These are phyloP conservation scores for Huntiella decipiens DNA, from an alignment of 2,329 filamentous ascomycete species.

Conservation along the genomic window DNA sequence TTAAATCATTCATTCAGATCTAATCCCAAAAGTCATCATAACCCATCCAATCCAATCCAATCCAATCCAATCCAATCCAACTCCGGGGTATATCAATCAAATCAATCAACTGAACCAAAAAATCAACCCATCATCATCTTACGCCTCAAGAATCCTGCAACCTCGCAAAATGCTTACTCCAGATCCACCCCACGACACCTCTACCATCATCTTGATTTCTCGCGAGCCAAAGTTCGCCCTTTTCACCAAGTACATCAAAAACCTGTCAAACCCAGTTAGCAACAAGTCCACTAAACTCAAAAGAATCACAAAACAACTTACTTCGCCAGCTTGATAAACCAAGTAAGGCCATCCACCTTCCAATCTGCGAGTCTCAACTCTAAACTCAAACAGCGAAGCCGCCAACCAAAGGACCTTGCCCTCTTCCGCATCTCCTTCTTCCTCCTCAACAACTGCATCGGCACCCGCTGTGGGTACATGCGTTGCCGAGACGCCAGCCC, in stretches of 20 bases:
- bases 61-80: not conserved
- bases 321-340: conserved; percentile 85
- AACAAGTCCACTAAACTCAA: not conserved
- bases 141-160: conserved; percentile 29
- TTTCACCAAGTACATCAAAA: conserved; percentile 85
- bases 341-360: conserved; percentile 93
- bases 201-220: conserved; percentile 84
- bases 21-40: no score
- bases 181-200: conserved; percentile 83
- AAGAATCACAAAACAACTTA: conserved; percentile 22
- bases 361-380: conserved; percentile 77
- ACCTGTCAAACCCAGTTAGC: conserved; percentile 29
- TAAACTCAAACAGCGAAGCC: conserved; percentile 90
- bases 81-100: conserved; percentile 4
- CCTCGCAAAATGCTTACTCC: conserved; percentile 91
- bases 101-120: conserved; percentile 3
- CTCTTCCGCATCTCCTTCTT: not conserved
- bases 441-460: not conserved
- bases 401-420: conserved; percentile 59
- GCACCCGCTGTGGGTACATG: not conserved
- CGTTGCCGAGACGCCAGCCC: not conserved
- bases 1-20: not conserved
- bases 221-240: conserved; percentile 92
- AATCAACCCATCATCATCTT: not conserved
- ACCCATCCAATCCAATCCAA: not conserved